phyloP scores from a whole-genome alignment of 768 basidiomycete species.

The Psilocybe sp. region DNA sequence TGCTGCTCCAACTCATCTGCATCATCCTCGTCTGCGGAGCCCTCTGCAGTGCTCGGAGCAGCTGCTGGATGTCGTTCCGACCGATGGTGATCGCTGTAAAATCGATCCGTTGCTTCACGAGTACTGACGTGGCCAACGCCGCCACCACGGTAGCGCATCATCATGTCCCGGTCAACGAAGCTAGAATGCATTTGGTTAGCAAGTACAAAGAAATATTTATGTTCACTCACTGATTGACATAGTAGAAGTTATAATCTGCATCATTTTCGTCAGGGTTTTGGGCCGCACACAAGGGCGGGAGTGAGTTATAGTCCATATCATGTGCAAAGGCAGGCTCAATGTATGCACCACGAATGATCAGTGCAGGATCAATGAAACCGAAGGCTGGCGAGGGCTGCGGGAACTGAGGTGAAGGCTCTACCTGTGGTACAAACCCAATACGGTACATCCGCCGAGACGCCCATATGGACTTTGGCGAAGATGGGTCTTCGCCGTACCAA shows the following conservation, averaged over 20 bases:
- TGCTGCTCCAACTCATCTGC: too few species aligned
- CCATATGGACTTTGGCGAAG: constrained; percentile 8
- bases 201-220: too few species aligned
- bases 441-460: constrained; percentile 10
- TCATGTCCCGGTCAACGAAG: constrained; percentile 17
- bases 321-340: constrained; percentile 44
- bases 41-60: too few species aligned
- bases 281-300: too few species aligned
- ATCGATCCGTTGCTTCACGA: not conserved
- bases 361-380: constrained; percentile 43
- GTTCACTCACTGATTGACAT: too few species aligned
- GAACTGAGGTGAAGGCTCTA: constrained; percentile 3
- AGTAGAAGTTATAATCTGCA: too few species aligned
- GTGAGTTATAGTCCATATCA: too few species aligned
- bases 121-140: constrained; percentile 13
- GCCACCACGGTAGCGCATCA: constrained; percentile 13
- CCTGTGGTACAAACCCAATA: constrained; percentile 30
- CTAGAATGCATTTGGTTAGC: too few species aligned
- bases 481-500: constrained; percentile 15
- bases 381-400: constrained; percentile 30
- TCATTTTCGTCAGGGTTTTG: too few species aligned
- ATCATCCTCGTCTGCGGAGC: too few species aligned
- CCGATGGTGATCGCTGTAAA: constrained; percentile 1
- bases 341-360: constrained; percentile 36
- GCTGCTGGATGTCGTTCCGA: too few species aligned